These are phyloP conservation scores for Colletotrichum sp. DNA, from an alignment of 2,329 filamentous ascomycete genomes.

Conservation along the genomic window DNA sequence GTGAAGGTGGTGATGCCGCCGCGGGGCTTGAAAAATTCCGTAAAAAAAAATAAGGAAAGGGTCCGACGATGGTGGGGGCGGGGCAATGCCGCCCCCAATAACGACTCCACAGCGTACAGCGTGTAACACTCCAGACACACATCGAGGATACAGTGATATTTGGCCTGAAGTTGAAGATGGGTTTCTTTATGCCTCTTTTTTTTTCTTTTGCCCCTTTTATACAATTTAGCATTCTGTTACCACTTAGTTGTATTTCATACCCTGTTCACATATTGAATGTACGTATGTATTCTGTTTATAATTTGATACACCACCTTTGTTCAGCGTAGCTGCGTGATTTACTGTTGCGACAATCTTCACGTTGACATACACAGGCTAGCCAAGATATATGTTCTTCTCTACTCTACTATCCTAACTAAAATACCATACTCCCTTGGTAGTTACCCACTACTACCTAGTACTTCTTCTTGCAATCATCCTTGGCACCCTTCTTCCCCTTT, in stretches of 20 bases:
- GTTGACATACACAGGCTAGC: neutral
- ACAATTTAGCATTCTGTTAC: neutral
- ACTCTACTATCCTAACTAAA: neutral
- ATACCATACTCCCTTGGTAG: accelerated
- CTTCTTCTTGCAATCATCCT: neutral
- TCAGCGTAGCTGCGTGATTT: neutral
- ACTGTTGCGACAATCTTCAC: neutral
- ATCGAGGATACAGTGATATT: neutral
- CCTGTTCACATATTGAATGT: accelerated
- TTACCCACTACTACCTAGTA: neutral
- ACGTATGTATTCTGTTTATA: neutral
- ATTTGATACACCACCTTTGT: neutral
- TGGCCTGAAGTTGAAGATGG: neutral
- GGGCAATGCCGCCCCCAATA: neutral
- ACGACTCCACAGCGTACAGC: neutral
- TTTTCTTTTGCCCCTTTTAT: too few relatives aligned
- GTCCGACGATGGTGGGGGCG: neutral
- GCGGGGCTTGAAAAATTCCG: neutral
- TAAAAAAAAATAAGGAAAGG: neutral
- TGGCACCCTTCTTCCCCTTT: neutral
- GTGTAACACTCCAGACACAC: neutral
- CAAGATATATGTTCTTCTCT: accelerated
- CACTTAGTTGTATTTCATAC: neutral
- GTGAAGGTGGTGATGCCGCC: neutral
- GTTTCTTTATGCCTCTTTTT: neutral